Conservation (phyloP, 2,329 filamentous ascomycete species). For the Fusarium guadeloupense region DNA sequence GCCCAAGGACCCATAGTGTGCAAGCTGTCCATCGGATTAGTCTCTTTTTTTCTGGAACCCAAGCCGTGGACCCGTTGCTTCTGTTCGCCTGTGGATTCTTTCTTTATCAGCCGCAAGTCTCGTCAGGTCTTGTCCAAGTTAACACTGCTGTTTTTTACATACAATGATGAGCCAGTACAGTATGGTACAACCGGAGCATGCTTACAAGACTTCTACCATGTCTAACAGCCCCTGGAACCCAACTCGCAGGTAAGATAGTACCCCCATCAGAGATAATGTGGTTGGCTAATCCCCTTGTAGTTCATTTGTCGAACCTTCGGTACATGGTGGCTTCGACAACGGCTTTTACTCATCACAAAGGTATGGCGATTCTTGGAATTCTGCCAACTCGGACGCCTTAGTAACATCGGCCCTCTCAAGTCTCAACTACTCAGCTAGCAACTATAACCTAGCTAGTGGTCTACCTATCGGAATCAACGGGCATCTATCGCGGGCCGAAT, state of each 20-base stretch:
- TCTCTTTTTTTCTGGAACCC: constrained; percentile 41
- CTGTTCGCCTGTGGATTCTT: constrained; percentile 42
- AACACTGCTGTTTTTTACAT: constrained; percentile 40
- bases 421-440: constrained; percentile 53
- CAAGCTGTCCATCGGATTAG: constrained; percentile 44
- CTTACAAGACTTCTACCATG: constrained; percentile 57
- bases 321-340: constrained; percentile 50
- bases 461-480: constrained; percentile 47
- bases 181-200: constrained; percentile 59
- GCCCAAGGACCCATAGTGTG: constrained; percentile 45
- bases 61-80: constrained; percentile 40
- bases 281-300: constrained; percentile 44
- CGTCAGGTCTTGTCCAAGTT: constrained; percentile 37
- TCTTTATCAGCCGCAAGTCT: constrained; percentile 46
- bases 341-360: constrained; percentile 51
- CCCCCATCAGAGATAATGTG: constrained; percentile 9
- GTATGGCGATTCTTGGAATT: constrained; percentile 46
- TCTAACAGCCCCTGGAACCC: constrained; percentile 61
- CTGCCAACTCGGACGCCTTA: constrained; percentile 31
- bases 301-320: constrained; percentile 46
- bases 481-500: constrained; percentile 52
- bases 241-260: constrained; percentile 60
- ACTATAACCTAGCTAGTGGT: constrained; percentile 44
- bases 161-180: constrained; percentile 51
- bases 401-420: constrained; percentile 53